Base-by-base conservation (phyloP, 2,329 filamentous ascomycete genomes). In the Cadophora malorum region DNA sequence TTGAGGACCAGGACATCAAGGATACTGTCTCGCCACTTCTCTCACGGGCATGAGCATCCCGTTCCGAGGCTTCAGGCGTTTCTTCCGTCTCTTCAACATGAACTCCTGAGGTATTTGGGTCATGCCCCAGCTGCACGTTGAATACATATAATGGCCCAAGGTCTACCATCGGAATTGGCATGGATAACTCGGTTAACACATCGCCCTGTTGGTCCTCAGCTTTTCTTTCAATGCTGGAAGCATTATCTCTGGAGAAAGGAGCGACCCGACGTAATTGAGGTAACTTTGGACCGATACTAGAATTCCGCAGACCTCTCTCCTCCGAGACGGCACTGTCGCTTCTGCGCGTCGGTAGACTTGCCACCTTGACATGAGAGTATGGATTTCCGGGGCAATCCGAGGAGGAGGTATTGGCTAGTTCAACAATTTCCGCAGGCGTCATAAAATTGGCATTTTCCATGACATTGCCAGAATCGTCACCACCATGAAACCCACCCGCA, bases 401-500 rank as follows among this genome's bases (percentile, higher is more conserved):
- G 9, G 64, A 50, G n/a, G 58, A 64, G 2, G 64, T 58, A 49
- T 41, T 65, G 41, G 25, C 61, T 0, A 68, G 31, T 25, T 66
- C 63, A 14, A 64, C 38, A 12, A 71, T 33, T 16, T 69, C 69
- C 53, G 67, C 56, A 4, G 63, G 6, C 2, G 63, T 70, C 38
- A 69, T 33, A 4, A 61, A 14, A 19, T 45, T 63, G 8, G 23
- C 38, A 16, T 58, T 38, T 28, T 56, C 63, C 50, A 56, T 19
- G 14, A 66, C 65, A 25, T 45, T 60, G 5, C 25, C 38, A n/a
- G 65, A 67, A 33, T 53, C 56, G 38, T 65, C 50, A 7, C 49
- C 21, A 3, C 64, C 62, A 66, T 74, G 74, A 47, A 76, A 75
- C 5, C 73, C 72, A n/a, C 72, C 73, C 41, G 50, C 53, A 66